Base-by-base conservation (phyloP, 129 eudicot species). In the Apium graveolens region DNA sequence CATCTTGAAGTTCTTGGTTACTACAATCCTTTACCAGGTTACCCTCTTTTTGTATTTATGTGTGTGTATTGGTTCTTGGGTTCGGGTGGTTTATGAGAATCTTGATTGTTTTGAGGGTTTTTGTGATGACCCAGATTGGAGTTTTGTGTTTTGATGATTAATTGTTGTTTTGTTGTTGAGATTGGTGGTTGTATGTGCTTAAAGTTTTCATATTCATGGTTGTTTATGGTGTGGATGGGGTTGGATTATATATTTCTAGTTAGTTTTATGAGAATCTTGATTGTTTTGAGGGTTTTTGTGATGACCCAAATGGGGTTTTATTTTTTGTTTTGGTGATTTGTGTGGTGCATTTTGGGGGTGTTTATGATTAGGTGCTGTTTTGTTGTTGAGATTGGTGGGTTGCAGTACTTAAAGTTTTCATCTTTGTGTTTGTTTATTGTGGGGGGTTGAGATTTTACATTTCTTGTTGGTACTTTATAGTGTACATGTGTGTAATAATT, bases 21-120 rank as follows among this genome's bases (percentile, higher is more conserved):
- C 87, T 95, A 88, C 80, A 95, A 95, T 66, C 98, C 98, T 43
- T 87, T 95, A 29, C 98, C 97, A 81, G 97, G 96, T 91, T 91
- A 49, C 26, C 49, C 76, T 48, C n/a, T 48, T 48, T 48, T 0
- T 3, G 21, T 48, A 48, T n/a, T n/a, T 48, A 44, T 11, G 3
- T 11, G 12, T 45, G 49, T 45, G 17, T 49, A 20, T 18, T 51
- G 9, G 1, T 60, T 39, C 13, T 45, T 60, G 43, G 73, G 73
- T 66, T 44, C 21, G 44, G 31, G 27, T 9, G 4, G 35, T 16
- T 69, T 69, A 17, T 69, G 45, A 6, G 21, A 69, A 35, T 69
- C 38, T 29, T 66, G 41, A n/a, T 26, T 26, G 69, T 60, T 26
- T 26, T 60, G 34, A 51, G 60, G 69, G 34, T 8, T n/a, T 60